Base-by-base conservation (phyloP, 768 basidiomycete species). In the Cyathus striatus region DNA sequence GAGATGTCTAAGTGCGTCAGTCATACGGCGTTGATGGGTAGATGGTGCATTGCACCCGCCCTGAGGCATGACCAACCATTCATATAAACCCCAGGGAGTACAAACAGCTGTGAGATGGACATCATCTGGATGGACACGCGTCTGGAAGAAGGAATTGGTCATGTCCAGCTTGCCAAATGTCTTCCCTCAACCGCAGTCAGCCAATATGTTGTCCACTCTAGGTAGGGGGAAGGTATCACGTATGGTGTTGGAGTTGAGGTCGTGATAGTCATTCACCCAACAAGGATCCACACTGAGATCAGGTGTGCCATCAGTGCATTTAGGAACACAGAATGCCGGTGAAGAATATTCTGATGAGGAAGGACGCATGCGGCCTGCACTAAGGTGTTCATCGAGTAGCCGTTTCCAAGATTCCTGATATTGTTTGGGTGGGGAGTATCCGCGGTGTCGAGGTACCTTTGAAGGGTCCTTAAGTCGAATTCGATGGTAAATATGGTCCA, bases 91-190 rank as follows among this genome's bases (percentile, higher is more conserved):
- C 55, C 61, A 44, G 48, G 57, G 32, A 41, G 59, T 32, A 46
- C 55, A 18, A 23, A 46, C 48, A 57, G 62, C 24, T 35, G 0
- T 47, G 33, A 23, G 1, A 43, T 53, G 30, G 0, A 68, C 48
- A 17, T 64, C 47, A 2, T 64, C 59, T 0, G 49, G 54, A n/a
- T 63, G 53, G 0, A 66, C 46, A 0, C 53, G 41, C 0, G 59
- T 69, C 42, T 71, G 70, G 38, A 68, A 70, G 35, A 70, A 73
- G 41, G 62, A 54, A 25, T 68, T 60, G 14, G 63, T 66, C 61
- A 70, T 69, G 36, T 74, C 63, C 1, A 73, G 55, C 14, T 59
- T 66, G 0, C 51, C 60, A 43, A 58, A 73, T 0, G 68, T 49
- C 14, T 55, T 59, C 0, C 68, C 68, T 35, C 63, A 60, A 0